Conservation (phyloP, 169 alveolate genomes). For the Cryptosporidium meleagridis region DNA sequence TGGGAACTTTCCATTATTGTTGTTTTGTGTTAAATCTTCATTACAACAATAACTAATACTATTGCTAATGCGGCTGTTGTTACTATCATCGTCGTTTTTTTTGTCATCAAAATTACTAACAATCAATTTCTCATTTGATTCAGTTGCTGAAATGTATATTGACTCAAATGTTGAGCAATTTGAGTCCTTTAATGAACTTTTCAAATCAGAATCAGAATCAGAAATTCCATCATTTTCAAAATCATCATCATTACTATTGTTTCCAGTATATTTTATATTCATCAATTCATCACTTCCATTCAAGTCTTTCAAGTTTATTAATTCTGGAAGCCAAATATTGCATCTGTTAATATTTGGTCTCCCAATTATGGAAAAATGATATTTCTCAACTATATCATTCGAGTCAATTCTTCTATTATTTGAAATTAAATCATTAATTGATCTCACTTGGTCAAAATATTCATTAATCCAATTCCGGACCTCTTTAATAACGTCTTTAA, state of each 20-base stretch:
- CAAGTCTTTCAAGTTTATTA: neutral
- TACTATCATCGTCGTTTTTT: neutral
- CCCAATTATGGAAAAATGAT: conserved; percentile 6
- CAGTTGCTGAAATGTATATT: conserved; percentile 27
- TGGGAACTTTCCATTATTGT: conserved; percentile 19
- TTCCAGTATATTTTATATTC: neutral
- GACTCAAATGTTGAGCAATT: conserved; percentile 19
- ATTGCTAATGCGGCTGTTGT: neutral
- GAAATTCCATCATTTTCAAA: neutral
- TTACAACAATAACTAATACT: neutral
- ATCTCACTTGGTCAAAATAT: conserved; percentile 6
- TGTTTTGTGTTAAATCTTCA: neutral
- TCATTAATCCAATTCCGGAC: conserved; percentile 14
- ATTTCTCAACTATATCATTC: neutral
- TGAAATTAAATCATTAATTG: neutral
- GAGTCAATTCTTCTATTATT: neutral
- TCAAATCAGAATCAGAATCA: neutral
- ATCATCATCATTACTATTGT: no score
- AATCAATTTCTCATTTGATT: conserved; percentile 24
- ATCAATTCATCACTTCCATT: neutral
- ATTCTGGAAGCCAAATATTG: conserved; percentile 55
- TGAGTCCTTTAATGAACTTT: neutral
- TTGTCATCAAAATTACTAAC: neutral
- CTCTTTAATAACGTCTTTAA: conserved; percentile 24
- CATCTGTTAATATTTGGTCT: conserved; percentile 45